A percentile compares a stretch with the other conserved stretches of the same genome.
phyloP scores from a whole-genome alignment of 257 asterid species.

The Nemophila menziesii region DNA sequence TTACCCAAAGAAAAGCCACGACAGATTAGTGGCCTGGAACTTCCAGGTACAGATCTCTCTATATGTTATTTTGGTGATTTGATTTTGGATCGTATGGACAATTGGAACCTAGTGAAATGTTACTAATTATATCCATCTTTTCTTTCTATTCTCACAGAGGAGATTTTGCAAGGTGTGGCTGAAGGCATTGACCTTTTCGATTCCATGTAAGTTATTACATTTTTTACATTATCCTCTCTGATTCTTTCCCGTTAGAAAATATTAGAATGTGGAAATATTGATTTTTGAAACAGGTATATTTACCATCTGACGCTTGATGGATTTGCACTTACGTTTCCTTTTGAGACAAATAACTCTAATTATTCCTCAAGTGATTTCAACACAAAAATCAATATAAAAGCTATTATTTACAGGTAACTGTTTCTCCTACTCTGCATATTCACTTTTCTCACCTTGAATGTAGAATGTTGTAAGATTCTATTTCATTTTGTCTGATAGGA shows the following conservation, averaged over 20 bases:
- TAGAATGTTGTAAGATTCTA: neutral
- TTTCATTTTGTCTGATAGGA: slow-evolving; percentile 36
- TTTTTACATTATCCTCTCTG: slow-evolving; percentile 1
- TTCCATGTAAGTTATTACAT: slow-evolving; percentile 47
- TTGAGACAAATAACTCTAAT: slow-evolving; percentile 16
- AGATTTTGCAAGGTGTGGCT: slow-evolving; percentile 90
- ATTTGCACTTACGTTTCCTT: slow-evolving; percentile 69
- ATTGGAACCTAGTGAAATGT: neutral
- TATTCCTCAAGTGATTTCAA: slow-evolving; percentile 31
- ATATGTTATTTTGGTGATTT: neutral
- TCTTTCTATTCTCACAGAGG: slow-evolving; percentile 64
- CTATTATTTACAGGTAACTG: slow-evolving; percentile 67
- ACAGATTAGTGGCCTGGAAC: slow-evolving; percentile 81
- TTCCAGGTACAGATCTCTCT: slow-evolving; percentile 57
- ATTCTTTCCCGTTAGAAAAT: neutral
- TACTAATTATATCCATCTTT: slow-evolving; percentile 1
- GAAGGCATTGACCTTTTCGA: slow-evolving; percentile 89
- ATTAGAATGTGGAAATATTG: neutral
- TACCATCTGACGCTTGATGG: slow-evolving; percentile 84
- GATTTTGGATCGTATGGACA: neutral
- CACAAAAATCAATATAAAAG: slow-evolving; percentile 75
- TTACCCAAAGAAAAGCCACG: slow-evolving; percentile 85
- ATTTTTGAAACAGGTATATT: slow-evolving; percentile 41
- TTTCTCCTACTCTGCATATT: neutral
- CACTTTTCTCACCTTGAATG: neutral